These are phyloP conservation scores for Pseudogymnoascus sp. DNA, from an alignment of 2,329 filamentous ascomycete genomes.

Conservation along the genomic window DNA sequence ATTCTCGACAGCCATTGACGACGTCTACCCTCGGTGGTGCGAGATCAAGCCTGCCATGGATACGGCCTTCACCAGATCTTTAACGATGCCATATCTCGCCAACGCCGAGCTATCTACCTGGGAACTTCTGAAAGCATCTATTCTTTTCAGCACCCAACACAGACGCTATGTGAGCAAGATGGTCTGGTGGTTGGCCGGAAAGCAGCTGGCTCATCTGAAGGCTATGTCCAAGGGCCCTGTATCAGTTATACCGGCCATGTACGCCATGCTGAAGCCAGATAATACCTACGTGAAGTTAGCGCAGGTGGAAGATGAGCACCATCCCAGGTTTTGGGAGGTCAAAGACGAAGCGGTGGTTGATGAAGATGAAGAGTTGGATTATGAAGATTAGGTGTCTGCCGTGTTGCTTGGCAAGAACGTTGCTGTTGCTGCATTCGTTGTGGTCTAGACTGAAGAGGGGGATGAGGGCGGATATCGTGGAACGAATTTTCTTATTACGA, in stretches of 20 bases:
- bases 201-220: slow-evolving; percentile 25
- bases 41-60: slow-evolving; percentile 22
- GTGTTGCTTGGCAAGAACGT: not conserved
- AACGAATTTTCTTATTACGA: not conserved
- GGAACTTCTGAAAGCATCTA: slow-evolving; percentile 41
- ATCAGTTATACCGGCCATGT: slow-evolving; percentile 17
- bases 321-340: not conserved
- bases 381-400: not conserved
- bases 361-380: slow-evolving; percentile 6
- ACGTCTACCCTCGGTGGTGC: slow-evolving; percentile 18
- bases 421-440: not conserved
- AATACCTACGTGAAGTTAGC: slow-evolving; percentile 14
- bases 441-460: not conserved
- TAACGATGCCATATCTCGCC: slow-evolving; percentile 14
- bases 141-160: slow-evolving; percentile 22
- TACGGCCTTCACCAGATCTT: slow-evolving; percentile 15
- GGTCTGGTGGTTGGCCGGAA: slow-evolving; percentile 27
- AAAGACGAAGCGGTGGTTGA: not conserved
- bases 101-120: slow-evolving; percentile 29
- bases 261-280: slow-evolving; percentile 19
- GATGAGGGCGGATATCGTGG: not conserved
- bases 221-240: slow-evolving; percentile 11
- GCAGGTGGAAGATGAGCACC: not conserved
- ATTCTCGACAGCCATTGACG: slow-evolving; percentile 11
- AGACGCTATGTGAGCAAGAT: slow-evolving; percentile 11